phyloP scores from a whole-genome alignment of 768 basidiomycete genomes.

The Pisolithus microcarpus region DNA sequence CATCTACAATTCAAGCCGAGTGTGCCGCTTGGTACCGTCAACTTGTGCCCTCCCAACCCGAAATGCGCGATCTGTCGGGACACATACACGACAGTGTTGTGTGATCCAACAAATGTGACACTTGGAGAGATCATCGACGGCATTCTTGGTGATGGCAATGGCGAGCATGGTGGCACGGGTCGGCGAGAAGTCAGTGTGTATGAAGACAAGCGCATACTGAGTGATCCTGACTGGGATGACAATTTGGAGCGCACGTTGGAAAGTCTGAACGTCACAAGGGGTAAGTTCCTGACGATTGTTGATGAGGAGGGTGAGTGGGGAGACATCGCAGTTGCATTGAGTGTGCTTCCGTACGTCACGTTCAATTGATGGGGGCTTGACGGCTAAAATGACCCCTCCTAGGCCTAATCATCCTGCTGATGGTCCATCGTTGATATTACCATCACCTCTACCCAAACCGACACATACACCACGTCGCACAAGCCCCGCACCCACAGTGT shows the following conservation, averaged over 20 bases:
- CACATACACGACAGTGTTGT: conserved; percentile 65
- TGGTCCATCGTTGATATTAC: conserved; percentile 53
- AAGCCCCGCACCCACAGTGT: conserved; percentile 38
- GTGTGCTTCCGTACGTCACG: conserved; percentile 59
- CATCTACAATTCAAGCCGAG: conserved; percentile 72
- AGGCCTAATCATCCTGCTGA: conserved; percentile 53
- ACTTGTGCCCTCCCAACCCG: conserved; percentile 62
- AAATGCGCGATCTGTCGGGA: conserved; percentile 83
- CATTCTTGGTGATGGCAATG: conserved; percentile 49
- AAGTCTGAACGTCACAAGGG: conserved; percentile 70
- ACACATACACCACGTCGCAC: conserved; percentile 35
- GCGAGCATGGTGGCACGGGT: conserved; percentile 28
- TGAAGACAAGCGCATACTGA: conserved; percentile 80
- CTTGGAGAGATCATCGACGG: conserved; percentile 69
- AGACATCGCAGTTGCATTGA: conserved; percentile 66
- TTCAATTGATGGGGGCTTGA: neutral
- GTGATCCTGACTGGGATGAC: conserved; percentile 92
- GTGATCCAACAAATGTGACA: conserved; percentile 62
- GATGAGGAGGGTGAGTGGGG: conserved; percentile 80
- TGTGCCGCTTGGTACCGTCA: conserved; percentile 69
- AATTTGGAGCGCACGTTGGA: conserved; percentile 76
- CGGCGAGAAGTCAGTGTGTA: conserved; percentile 69
- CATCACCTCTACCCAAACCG: conserved; percentile 55
- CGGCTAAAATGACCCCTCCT: neutral
- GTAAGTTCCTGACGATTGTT: conserved; percentile 82